phyloP scores from a whole-genome alignment of 2,329 filamentous ascomycete genomes.

The Tolypocladium album region DNA sequence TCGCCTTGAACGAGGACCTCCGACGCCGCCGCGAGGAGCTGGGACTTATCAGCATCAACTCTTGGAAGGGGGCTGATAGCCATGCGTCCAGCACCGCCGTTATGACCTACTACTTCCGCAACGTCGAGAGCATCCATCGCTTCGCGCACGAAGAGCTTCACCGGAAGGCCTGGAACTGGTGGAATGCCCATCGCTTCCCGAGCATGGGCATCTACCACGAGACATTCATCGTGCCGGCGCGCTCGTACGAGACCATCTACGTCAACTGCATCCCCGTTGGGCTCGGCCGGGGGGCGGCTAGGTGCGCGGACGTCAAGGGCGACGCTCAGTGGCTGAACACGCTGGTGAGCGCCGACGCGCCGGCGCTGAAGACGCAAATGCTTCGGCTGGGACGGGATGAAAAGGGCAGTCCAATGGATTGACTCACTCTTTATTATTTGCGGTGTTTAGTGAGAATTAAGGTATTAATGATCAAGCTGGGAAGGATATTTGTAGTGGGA shows the following conservation, averaged over 20 bases:
- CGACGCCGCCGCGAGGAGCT: conserved; percentile 26
- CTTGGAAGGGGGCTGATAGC: conserved; percentile 28
- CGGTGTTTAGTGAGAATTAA: not conserved
- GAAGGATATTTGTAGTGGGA: not conserved
- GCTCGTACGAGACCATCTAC: conserved; percentile 41
- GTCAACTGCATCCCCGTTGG: conserved; percentile 28
- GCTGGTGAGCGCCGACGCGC: conserved; percentile 20
- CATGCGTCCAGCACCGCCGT: conserved; percentile 29
- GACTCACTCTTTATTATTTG: not conserved
- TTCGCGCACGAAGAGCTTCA: conserved; percentile 41
- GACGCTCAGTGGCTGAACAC: conserved; percentile 20
- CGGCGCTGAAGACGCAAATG: conserved; percentile 22
- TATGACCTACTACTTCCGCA: conserved; percentile 38
- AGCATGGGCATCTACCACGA: conserved; percentile 45
- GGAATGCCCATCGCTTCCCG: conserved; percentile 21
- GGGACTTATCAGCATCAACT: conserved; percentile 34
- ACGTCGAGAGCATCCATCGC: conserved; percentile 34
- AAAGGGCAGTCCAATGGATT: conserved; percentile 8
- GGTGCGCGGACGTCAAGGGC: conserved; percentile 9
- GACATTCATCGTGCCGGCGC: conserved; percentile 32
- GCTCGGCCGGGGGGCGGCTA: conserved; percentile 19
- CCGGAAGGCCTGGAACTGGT: conserved; percentile 38
- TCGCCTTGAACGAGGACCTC: conserved; percentile 23
- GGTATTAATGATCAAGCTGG: too few species aligned
- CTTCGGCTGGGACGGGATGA: conserved; percentile 17